A percentile compares a stretch with the other conserved stretches of the same genome.
Evolutionary conservation across 208 protist species (phyloP).

Genomic region (Lotmaria passim): DNA sequence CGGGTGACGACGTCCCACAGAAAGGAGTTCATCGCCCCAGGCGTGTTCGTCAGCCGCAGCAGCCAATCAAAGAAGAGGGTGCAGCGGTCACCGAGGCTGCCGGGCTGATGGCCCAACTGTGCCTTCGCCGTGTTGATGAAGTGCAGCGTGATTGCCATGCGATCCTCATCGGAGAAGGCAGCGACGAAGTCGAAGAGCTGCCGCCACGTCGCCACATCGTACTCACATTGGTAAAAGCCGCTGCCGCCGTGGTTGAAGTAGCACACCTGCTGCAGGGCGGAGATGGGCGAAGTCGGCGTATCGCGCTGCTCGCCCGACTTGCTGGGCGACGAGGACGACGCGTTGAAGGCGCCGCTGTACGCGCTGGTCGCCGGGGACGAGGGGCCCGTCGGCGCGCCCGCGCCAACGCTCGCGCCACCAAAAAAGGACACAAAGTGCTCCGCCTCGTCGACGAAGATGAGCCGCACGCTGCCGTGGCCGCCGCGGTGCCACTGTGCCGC

Average conservation of each 20-base stretch:
- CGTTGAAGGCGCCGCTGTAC: not conserved
- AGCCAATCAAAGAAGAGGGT: slow-evolving; percentile 72
- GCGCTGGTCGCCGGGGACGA: not conserved
- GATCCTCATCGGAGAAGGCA: slow-evolving; percentile 60
- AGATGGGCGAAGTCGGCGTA: not conserved
- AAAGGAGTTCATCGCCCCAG: slow-evolving; percentile 49
- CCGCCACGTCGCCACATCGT: slow-evolving; percentile 64
- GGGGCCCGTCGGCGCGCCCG: not conserved
- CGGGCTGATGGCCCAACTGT: slow-evolving; percentile 58
- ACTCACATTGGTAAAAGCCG: slow-evolving; percentile 67
- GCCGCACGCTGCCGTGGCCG: slow-evolving; percentile 9
- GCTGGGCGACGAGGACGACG: not conserved
- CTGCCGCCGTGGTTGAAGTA: slow-evolving; percentile 68
- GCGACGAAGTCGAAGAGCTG: slow-evolving; percentile 58
- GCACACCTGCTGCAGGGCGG: slow-evolving; percentile 3
- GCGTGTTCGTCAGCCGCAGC: slow-evolving; percentile 41
- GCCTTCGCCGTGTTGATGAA: slow-evolving; percentile 48
- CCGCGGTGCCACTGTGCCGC: slow-evolving; percentile 22
- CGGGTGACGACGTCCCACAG: slow-evolving; percentile 64
- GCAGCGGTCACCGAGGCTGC: slow-evolving; percentile 54
- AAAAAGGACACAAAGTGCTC: slow-evolving; percentile 18
- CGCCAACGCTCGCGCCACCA: not conserved
- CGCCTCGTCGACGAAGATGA: slow-evolving; percentile 24
- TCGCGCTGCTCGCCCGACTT: not conserved
- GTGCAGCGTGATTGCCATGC: slow-evolving; percentile 61